A percentile compares a stretch with the other conserved stretches of the same genome.
Conservation (phyloP, 768 basidiomycete species). For the Lentinula detonsa region DNA sequence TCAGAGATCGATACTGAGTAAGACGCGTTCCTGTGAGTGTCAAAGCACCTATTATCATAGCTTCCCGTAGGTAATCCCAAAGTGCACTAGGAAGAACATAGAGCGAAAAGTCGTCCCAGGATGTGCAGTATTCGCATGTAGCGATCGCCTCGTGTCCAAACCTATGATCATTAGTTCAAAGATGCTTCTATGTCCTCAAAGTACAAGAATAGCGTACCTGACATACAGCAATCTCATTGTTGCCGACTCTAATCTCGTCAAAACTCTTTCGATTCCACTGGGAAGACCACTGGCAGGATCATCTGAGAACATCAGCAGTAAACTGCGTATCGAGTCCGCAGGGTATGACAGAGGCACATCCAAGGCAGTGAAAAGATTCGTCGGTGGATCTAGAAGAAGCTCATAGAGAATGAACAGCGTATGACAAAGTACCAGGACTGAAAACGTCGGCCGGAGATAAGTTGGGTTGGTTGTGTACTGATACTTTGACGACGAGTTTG, state of each 20-base stretch:
- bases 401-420: constrained; percentile 43
- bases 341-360: constrained; percentile 48
- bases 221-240: constrained; percentile 56
- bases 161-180: constrained; percentile 23
- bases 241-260: constrained; percentile 49
- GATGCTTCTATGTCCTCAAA: not conserved
- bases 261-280: constrained; percentile 40
- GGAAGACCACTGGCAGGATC: constrained; percentile 32
- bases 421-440: constrained; percentile 40
- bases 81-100: constrained; percentile 50
- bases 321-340: constrained; percentile 42
- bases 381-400: constrained; percentile 42
- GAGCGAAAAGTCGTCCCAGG: constrained; percentile 53
- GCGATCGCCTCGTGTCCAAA: constrained; percentile 64
- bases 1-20: constrained; percentile 37
- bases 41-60: constrained; percentile 43
- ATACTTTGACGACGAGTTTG: not conserved
- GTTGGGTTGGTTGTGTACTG: not conserved
- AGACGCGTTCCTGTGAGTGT: constrained; percentile 35
- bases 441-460: constrained; percentile 19
- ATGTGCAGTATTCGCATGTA: constrained; percentile 61
- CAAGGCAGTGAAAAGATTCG: constrained; percentile 58
- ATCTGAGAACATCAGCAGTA: constrained; percentile 37
- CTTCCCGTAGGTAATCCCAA: constrained; percentile 55
- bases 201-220: constrained; percentile 33